Percentiles rank a stretch among this genome's conserved stretches.
Evolutionary conservation across 2,329 filamentous ascomycete genomes (phyloP).

Genomic region (Geosmithia putterillii): DNA sequence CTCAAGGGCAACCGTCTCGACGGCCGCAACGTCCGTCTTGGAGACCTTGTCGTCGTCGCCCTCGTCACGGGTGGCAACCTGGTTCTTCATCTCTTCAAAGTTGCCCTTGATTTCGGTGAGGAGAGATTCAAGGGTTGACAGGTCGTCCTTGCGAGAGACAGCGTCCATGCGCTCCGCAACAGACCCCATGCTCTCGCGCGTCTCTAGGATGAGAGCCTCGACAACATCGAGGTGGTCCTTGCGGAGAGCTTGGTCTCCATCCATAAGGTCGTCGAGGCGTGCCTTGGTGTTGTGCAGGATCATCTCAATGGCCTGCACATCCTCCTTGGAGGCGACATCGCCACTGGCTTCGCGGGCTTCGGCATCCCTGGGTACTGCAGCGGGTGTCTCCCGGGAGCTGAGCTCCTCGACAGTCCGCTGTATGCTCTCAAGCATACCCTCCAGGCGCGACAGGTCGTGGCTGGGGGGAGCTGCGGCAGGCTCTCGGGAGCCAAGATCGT

Average conservation of each 20-base stretch:
- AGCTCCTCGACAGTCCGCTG: constrained; percentile 18
- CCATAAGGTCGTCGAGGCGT: constrained; percentile 68
- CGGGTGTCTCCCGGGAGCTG: constrained; percentile 14
- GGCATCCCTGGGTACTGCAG: constrained; percentile 12
- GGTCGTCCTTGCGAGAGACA: constrained; percentile 65
- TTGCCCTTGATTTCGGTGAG: constrained; percentile 64
- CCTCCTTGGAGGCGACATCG: constrained; percentile 49
- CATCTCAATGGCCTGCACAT: constrained; percentile 83
- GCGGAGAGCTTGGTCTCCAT: constrained; percentile 57
- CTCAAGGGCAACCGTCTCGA: constrained; percentile 73
- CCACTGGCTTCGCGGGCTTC: constrained; percentile 7
- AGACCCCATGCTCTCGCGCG: constrained; percentile 58
- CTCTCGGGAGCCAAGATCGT: constrained; percentile 24
- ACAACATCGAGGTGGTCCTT: constrained; percentile 55
- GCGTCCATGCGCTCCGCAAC: constrained; percentile 57
- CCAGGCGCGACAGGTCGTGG: constrained; percentile 39
- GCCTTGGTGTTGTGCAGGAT: constrained; percentile 82
- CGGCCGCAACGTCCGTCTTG: constrained; percentile 71
- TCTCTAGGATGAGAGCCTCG: constrained; percentile 56
- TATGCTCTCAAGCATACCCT: constrained; percentile 29
- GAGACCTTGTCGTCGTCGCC: constrained; percentile 38
- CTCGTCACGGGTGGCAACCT: constrained; percentile 42
- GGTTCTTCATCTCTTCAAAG: constrained; percentile 62
- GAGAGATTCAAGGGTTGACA: constrained; percentile 64
- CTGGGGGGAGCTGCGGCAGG: constrained; percentile 15